Percentiles rank a stretch among this genome's conserved stretches.
Evolutionary conservation across 371 early-diverging fungal genomes (phyloP).

Genomic region (Neoconidiobolus thromboides): DNA sequence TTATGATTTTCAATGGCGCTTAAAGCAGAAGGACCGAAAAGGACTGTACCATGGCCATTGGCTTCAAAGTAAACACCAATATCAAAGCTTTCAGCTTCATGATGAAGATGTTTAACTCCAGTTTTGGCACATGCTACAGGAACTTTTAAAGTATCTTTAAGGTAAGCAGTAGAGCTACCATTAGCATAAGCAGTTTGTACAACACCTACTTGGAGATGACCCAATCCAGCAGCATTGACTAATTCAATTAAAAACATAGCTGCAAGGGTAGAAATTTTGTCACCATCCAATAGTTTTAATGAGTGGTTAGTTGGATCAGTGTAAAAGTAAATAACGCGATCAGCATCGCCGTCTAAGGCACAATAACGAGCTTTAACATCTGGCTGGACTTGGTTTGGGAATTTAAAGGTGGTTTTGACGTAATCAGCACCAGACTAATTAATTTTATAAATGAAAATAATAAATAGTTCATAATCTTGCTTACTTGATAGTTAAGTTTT

Average conservation of each 20-base stretch:
- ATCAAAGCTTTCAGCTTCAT: slow-evolving; percentile 91
- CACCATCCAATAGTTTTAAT: slow-evolving; percentile 91
- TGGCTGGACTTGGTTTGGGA: slow-evolving; percentile 48
- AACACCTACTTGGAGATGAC: slow-evolving; percentile 73
- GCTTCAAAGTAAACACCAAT: slow-evolving; percentile 99
- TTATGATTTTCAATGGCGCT: slow-evolving; percentile 35
- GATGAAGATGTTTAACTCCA: slow-evolving; percentile 99
- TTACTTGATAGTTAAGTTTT: slow-evolving; percentile 68
- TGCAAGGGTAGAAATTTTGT: slow-evolving; percentile 88
- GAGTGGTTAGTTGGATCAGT: slow-evolving; percentile 41
- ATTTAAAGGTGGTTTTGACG: slow-evolving; percentile 78
- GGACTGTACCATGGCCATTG: slow-evolving; percentile 98
- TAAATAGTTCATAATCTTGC: slow-evolving; percentile 7
- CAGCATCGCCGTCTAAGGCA: slow-evolving; percentile 98
- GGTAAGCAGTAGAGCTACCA: slow-evolving; percentile 85
- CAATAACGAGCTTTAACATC: slow-evolving; percentile 51
- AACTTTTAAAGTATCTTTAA: slow-evolving; percentile 64
- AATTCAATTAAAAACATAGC: slow-evolving; percentile 82
- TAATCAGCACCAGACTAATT: slow-evolving; percentile 90
- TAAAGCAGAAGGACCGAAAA: slow-evolving; percentile 73
- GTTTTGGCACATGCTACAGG: slow-evolving; percentile 90
- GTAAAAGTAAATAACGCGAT: slow-evolving; percentile 95
- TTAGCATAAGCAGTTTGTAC: slow-evolving; percentile 99
- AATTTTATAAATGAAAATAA: neutral
- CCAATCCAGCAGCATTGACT: slow-evolving; percentile 52